Conservation (phyloP, 805 yeast genomes). For the Pichia nanzhaoensis region DNA sequence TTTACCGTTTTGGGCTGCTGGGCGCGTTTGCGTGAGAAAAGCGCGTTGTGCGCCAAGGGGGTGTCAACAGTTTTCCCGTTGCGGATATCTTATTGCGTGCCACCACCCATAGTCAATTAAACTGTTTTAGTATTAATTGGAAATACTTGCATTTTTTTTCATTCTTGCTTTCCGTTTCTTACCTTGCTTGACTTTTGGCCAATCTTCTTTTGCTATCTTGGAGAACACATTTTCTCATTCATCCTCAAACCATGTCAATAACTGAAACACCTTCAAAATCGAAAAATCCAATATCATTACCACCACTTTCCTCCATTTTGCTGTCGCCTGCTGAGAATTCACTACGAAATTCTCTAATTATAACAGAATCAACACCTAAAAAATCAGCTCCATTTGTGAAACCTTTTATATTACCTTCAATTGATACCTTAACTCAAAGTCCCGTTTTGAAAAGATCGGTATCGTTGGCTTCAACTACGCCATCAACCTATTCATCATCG, state of each 20-base stretch:
- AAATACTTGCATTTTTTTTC: too few relatives aligned
- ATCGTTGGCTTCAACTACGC: constrained; percentile 9
- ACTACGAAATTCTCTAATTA: constrained; percentile 1
- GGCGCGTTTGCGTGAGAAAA: neutral
- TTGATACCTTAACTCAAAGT: constrained; percentile 22
- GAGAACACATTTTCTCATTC: too few relatives aligned
- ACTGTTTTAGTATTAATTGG: too few relatives aligned
- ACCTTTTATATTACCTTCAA: constrained; percentile 19
- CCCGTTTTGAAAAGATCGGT: constrained; percentile 21
- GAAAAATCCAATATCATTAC: neutral
- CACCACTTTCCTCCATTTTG: constrained; percentile 8
- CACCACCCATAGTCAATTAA: too few relatives aligned
- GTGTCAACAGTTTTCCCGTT: too few relatives aligned
- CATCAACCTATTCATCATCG: neutral
- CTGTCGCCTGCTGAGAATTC: constrained; percentile 7
- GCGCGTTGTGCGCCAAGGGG: too few relatives aligned
- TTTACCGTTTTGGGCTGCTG: neutral
- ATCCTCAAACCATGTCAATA: too few relatives aligned
- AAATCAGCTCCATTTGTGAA: neutral
- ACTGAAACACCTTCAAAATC: constrained; percentile 1
- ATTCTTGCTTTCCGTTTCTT: neutral
- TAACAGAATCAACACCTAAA: neutral
- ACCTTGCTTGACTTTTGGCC: too few relatives aligned
- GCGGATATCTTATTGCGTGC: too few relatives aligned
- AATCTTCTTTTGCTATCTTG: too few relatives aligned